phyloP scores from a whole-genome alignment of 2,329 filamentous ascomycete species.

The Talaromyces sp. region DNA sequence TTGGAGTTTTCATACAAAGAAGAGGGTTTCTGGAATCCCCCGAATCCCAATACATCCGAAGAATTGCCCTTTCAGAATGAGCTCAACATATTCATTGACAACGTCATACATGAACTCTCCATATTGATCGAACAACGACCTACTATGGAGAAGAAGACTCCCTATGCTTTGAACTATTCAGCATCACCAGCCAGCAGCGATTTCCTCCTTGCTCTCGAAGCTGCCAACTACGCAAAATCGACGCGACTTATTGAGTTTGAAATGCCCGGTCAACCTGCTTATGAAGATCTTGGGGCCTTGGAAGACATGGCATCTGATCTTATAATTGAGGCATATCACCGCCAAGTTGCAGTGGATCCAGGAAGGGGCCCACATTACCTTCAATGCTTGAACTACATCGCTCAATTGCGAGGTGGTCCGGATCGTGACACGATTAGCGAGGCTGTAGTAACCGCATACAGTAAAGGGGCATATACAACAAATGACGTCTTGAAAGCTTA shows the following conservation, averaged over 20 bases:
- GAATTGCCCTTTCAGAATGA: slow-evolving; percentile 40
- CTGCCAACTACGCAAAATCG: slow-evolving; percentile 32
- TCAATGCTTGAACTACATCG: slow-evolving; percentile 61
- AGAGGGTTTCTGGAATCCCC: slow-evolving; percentile 44
- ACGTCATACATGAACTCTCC: slow-evolving; percentile 57
- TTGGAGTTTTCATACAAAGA: slow-evolving; percentile 53
- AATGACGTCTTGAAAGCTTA: slow-evolving; percentile 58
- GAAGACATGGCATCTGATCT: slow-evolving; percentile 60
- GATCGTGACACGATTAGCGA: slow-evolving; percentile 55
- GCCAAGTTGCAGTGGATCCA: slow-evolving; percentile 57
- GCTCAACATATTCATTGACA: slow-evolving; percentile 52
- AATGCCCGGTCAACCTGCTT: slow-evolving; percentile 37
- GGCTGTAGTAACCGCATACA: slow-evolving; percentile 56
- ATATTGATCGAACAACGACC: slow-evolving; percentile 48
- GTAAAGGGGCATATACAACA: slow-evolving; percentile 55
- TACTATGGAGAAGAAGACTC: slow-evolving; percentile 35
- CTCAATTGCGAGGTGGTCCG: slow-evolving; percentile 45
- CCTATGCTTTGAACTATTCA: slow-evolving; percentile 28
- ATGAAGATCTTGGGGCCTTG: slow-evolving; percentile 60
- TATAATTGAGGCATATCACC: slow-evolving; percentile 60
- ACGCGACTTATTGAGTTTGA: slow-evolving; percentile 28
- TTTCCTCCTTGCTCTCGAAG: slow-evolving; percentile 38
- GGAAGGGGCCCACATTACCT: slow-evolving; percentile 58
- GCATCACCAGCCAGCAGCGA: slow-evolving; percentile 37
- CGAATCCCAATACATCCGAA: slow-evolving; percentile 33